Evolutionary conservation across 768 basidiomycete genomes (phyloP), one percentile per base, ranked within the genome.

Genomic region (Trametes sanguinea): DNA sequence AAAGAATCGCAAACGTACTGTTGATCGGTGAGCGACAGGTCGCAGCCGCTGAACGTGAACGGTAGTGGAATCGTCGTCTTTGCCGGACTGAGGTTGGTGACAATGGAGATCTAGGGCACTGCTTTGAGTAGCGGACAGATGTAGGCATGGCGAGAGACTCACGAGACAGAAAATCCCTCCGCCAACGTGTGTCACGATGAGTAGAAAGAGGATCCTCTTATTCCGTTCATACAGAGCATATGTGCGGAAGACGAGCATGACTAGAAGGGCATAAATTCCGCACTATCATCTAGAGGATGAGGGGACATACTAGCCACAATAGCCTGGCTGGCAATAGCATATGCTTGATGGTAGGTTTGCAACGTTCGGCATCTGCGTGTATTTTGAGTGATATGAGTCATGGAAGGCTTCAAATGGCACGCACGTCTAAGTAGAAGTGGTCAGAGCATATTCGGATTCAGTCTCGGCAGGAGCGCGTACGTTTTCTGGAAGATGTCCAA

Each of bases 161-260:
- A 61, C 60, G 4, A 59, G 30, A 44, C 65, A 64, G 4, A 57
- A 4, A 30, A 60, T 32, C 29, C 55, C 50, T 5, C 61, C 62
- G 27, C 42, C 48, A 8, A 64, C 11, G 32, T 64, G 63, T 1
- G 48, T 56, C 1, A 51, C 42, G 29, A 64, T 13, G 14, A 67
- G 56, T 4, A 71, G 10, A 11, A 2, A 3, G 11, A 71, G 59
- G 30, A 72, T 55, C 29, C 61, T 61, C 22, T 45, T 61, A 16
- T 62, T 69, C 17, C 70, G 65, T n/a, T 61, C 55, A 53, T 71
- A 71, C 52, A 72, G 51, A 1, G 70, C 70, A 17, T 68, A 71
- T 16, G 69, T 68, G 10, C 71, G 65, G 51, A 68, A 57, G 2
- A 65, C 17, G 11, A 72, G 65, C 27, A 69, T 57, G n/a, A 62